Conservation (phyloP, 257 asterid genomes). For the Sherardia arvensis region DNA sequence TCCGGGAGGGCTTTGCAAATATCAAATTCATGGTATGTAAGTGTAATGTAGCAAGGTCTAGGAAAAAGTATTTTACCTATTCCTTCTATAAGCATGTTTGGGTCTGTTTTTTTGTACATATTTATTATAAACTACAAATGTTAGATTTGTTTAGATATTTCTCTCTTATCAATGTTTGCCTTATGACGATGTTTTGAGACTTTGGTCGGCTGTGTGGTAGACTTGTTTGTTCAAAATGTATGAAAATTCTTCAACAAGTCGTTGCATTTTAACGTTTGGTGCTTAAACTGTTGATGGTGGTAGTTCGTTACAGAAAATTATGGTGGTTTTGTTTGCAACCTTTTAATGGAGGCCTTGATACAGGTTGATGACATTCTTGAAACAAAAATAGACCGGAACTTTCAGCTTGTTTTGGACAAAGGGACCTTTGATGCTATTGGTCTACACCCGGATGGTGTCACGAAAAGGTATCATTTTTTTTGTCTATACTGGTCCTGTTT, state of each 20-base stretch:
- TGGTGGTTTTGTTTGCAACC: constrained; percentile 1
- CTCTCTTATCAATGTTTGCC: not conserved
- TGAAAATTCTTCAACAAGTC: not conserved
- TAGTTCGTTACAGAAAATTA: not conserved
- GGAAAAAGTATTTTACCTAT: constrained; percentile 1
- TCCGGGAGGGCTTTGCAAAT: constrained; percentile 73
- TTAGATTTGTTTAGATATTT: not conserved
- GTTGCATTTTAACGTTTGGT: not conserved
- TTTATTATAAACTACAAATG: not conserved
- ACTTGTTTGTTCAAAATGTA: constrained; percentile 1
- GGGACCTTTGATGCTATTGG: constrained; percentile 98
- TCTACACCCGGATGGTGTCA: constrained; percentile 91
- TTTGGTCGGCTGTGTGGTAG: not conserved
- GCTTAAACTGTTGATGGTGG: not conserved
- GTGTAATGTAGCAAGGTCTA: constrained; percentile 14
- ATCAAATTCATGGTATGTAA: constrained; percentile 63
- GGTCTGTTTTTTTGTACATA: not conserved
- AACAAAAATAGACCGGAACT: constrained; percentile 66
- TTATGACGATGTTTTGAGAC: not conserved
- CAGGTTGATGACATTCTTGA: constrained; percentile 97
- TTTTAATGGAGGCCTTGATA: constrained; percentile 9
- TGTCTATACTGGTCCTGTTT: not conserved
- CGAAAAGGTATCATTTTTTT: constrained; percentile 51
- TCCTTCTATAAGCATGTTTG: constrained; percentile 3
- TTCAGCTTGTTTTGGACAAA: constrained; percentile 82